These are phyloP conservation scores for Xylaria sp. DNA, from an alignment of 2,329 filamentous ascomycete species.

Conservation along the genomic window DNA sequence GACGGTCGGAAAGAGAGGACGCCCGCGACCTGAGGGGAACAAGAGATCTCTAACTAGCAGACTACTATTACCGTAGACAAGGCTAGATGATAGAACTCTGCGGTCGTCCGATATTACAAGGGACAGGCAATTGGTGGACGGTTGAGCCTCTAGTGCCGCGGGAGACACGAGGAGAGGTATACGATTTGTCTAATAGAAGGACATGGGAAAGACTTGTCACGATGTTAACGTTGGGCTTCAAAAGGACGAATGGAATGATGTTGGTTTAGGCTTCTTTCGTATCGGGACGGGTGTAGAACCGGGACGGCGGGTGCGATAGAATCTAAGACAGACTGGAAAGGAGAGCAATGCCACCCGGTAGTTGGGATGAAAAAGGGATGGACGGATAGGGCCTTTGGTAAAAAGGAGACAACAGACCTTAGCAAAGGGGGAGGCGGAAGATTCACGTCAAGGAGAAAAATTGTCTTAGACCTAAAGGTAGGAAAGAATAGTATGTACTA, in stretches of 20 bases:
- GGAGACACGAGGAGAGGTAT: slow-evolving; percentile 45
- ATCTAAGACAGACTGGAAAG: slow-evolving; percentile 38
- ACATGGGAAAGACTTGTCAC: slow-evolving; percentile 46
- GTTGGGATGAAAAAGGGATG: slow-evolving; percentile 42
- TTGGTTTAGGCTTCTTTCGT: slow-evolving; percentile 36
- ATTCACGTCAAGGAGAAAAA: slow-evolving; percentile 44
- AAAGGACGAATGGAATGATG: slow-evolving; percentile 37
- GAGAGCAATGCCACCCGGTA: slow-evolving; percentile 34
- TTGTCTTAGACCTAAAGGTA: slow-evolving; percentile 33
- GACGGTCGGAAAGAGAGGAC: slow-evolving; percentile 56
- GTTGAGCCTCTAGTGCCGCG: slow-evolving; percentile 46
- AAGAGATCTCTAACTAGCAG: slow-evolving; percentile 55
- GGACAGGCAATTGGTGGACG: slow-evolving; percentile 40
- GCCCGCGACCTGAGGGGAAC: slow-evolving; percentile 65
- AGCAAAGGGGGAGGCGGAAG: slow-evolving; percentile 39
- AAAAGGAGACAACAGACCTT: slow-evolving; percentile 39
- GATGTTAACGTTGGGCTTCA: slow-evolving; percentile 37
- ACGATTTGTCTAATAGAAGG: slow-evolving; percentile 42
- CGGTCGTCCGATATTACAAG: slow-evolving; percentile 43
- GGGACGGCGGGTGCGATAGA: slow-evolving; percentile 33
- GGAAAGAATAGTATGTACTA: slow-evolving; percentile 47
- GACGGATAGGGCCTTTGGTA: slow-evolving; percentile 26
- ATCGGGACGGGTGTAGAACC: slow-evolving; percentile 33
- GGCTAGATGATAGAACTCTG: slow-evolving; percentile 44
- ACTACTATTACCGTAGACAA: slow-evolving; percentile 61